phyloP scores from a whole-genome alignment of 2,329 filamentous ascomycete species.

The Knoxdaviesia capensis region DNA sequence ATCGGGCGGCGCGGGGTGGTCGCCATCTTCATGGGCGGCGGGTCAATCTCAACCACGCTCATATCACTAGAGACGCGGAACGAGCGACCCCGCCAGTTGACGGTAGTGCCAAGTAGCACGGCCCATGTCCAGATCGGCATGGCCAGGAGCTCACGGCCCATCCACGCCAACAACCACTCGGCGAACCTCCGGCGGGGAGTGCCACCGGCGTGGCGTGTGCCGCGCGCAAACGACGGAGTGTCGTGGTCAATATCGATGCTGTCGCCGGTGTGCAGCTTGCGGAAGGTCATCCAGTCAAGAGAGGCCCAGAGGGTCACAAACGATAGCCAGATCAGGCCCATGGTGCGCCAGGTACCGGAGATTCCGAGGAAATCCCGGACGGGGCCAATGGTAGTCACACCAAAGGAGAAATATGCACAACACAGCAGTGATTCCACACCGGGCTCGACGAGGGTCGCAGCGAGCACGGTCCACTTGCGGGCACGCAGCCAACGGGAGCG shows the following conservation, averaged over 20 bases:
- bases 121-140: slow-evolving; percentile 83
- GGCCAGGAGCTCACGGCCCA: slow-evolving; percentile 64
- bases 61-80: slow-evolving; percentile 76
- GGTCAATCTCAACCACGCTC: slow-evolving; percentile 37
- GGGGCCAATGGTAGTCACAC: slow-evolving; percentile 51
- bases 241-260: slow-evolving; percentile 51
- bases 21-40: too few relatives aligned
- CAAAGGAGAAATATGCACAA: slow-evolving; percentile 61
- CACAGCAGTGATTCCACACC: slow-evolving; percentile 80
- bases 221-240: slow-evolving; percentile 54
- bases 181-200: slow-evolving; percentile 33
- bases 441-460: slow-evolving; percentile 80
- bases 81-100: slow-evolving; percentile 67
- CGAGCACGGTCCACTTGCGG: slow-evolving; percentile 78
- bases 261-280: slow-evolving; percentile 50
- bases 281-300: slow-evolving; percentile 55
- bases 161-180: slow-evolving; percentile 66
- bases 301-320: slow-evolving; percentile 52
- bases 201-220: slow-evolving; percentile 15
- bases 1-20: too few relatives aligned
- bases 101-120: slow-evolving; percentile 68
- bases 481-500: slow-evolving; percentile 82
- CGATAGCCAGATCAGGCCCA: slow-evolving; percentile 43
- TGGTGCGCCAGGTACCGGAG: slow-evolving; percentile 46
- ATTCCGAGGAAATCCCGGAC: slow-evolving; percentile 31